These are phyloP conservation scores for Aurantiochytrium sp. DNA, from an alignment of 108 stramenopile species.

Conservation along the genomic window DNA sequence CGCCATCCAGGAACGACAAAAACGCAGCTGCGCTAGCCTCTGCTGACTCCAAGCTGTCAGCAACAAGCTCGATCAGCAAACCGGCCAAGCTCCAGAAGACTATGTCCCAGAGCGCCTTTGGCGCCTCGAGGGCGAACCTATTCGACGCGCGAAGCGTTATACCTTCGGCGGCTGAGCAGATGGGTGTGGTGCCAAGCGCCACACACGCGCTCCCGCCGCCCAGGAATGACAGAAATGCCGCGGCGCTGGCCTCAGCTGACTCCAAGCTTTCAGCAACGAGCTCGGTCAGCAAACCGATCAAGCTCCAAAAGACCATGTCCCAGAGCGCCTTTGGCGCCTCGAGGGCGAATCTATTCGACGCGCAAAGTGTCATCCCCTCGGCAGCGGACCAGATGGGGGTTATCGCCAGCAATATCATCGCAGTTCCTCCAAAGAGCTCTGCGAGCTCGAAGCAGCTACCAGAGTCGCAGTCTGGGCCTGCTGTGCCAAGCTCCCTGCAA, in stretches of 20 bases:
- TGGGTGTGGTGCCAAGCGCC: neutral
- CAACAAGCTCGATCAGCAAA: neutral
- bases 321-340: neutral
- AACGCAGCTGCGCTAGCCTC: neutral
- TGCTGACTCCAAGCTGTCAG: neutral
- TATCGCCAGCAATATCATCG: neutral
- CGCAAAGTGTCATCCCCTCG: neutral
- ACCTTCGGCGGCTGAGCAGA: neutral
- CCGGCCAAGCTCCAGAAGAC: neutral
- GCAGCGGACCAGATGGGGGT: constrained; percentile 4
- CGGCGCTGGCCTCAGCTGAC: neutral
- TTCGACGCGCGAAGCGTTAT: neutral
- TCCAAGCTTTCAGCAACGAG: neutral
- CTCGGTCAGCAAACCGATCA: neutral
- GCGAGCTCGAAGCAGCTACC: too few relatives aligned
- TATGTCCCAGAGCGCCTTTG: neutral
- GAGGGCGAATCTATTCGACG: neutral
- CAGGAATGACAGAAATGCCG: neutral
- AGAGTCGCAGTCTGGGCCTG: too few relatives aligned
- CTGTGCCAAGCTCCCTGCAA: too few relatives aligned
- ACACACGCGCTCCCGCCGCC: neutral
- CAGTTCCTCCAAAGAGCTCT: neutral
- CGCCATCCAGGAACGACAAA: neutral
- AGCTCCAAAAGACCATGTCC: neutral
- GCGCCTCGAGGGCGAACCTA: neutral